These are phyloP conservation scores for Phaseolus coccineus DNA, from an alignment of 331 rosid species.

Conservation along the genomic window DNA sequence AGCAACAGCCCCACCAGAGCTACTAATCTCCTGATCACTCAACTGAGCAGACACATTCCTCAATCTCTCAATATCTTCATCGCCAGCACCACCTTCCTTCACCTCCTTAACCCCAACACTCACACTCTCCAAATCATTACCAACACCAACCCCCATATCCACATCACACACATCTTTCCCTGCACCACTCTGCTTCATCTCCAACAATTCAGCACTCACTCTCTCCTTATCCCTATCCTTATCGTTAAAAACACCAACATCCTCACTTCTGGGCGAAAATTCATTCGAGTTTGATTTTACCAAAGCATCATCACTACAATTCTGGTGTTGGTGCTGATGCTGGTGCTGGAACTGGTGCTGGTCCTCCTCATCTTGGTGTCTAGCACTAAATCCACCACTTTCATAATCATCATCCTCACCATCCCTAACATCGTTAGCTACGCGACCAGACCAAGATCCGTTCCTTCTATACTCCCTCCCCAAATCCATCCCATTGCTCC, in stretches of 20 bases:
- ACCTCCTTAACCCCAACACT: slow-evolving; percentile 56
- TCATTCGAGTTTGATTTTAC: slow-evolving; percentile 47
- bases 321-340: slow-evolving; percentile 42
- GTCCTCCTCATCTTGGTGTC: slow-evolving; percentile 55
- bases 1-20: slow-evolving; percentile 49
- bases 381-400: slow-evolving; percentile 56
- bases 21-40: slow-evolving; percentile 51
- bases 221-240: slow-evolving; percentile 41
- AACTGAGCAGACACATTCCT: slow-evolving; percentile 52
- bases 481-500: slow-evolving; percentile 68
- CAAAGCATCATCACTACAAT: slow-evolving; percentile 48
- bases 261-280: slow-evolving; percentile 49
- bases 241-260: slow-evolving; percentile 52
- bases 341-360: slow-evolving; percentile 33
- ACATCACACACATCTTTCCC: slow-evolving; percentile 48
- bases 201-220: slow-evolving; percentile 52
- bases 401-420: slow-evolving; percentile 59
- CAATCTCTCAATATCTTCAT: slow-evolving; percentile 55
- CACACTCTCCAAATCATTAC: slow-evolving; percentile 48
- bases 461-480: slow-evolving; percentile 69
- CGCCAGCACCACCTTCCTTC: slow-evolving; percentile 51
- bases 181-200: slow-evolving; percentile 50
- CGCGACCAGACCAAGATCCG: slow-evolving; percentile 63
- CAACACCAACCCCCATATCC: slow-evolving; percentile 49
- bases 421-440: slow-evolving; percentile 53